These are phyloP conservation scores for Suillus bovinus DNA, from an alignment of 768 basidiomycete species.

Conservation along the genomic window DNA sequence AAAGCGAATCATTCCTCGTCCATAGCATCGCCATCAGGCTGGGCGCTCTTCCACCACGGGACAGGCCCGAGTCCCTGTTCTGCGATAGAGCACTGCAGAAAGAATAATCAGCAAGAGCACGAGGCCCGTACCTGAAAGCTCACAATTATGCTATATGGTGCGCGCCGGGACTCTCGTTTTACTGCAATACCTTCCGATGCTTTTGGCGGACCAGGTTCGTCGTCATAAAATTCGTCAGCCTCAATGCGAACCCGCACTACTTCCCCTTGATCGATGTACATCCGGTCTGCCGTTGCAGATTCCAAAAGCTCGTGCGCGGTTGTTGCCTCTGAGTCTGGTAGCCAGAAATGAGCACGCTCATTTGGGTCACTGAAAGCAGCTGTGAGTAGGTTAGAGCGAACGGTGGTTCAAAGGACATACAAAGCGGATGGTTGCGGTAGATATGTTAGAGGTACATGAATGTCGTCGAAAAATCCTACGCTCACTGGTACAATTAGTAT, in stretches of 20 bases:
- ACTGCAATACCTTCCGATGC: constrained; percentile 67
- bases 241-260: constrained; percentile 78
- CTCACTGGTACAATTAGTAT: constrained; percentile 52
- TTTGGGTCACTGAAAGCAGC: constrained; percentile 62
- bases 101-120: neutral
- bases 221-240: constrained; percentile 80
- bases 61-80: constrained; percentile 82
- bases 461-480: constrained; percentile 92
- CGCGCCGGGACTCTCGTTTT: constrained; percentile 45
- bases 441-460: constrained; percentile 77
- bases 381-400: constrained; percentile 1
- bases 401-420: constrained; percentile 41
- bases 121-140: constrained; percentile 21
- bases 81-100: constrained; percentile 69
- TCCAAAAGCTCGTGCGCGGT: constrained; percentile 65
- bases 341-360: constrained; percentile 83
- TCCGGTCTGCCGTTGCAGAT: constrained; percentile 60
- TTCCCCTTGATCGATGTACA: constrained; percentile 82
- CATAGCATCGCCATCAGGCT: constrained; percentile 41
- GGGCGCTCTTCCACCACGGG: constrained; percentile 69
- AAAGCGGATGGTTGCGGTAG: constrained; percentile 83
- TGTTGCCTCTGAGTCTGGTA: constrained; percentile 58
- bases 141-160: constrained; percentile 75
- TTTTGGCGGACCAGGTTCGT: constrained; percentile 83
- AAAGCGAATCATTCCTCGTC: constrained; percentile 35